phyloP scores from a whole-genome alignment of 2,329 filamentous ascomycete species.

The Septoria linicola region DNA sequence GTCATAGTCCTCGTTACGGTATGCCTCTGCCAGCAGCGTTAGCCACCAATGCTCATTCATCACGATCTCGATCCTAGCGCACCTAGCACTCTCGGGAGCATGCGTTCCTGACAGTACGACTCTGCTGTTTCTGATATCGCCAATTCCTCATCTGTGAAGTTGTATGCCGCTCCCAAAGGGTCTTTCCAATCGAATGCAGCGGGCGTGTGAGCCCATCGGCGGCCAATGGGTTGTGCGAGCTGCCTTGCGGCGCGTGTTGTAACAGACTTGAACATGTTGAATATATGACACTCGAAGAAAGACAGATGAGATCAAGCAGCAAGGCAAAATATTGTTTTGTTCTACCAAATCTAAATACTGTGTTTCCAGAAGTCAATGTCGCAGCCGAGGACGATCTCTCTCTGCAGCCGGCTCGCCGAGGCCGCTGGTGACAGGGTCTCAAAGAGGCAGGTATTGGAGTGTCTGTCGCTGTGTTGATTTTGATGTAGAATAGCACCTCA shows the following conservation, averaged over 20 bases:
- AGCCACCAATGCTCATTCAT: not conserved
- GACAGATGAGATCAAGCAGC: constrained; percentile 2
- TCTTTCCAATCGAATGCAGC: constrained; percentile 84
- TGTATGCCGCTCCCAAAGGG: constrained; percentile 68
- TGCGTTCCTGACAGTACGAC: constrained; percentile 86
- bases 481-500: too few relatives aligned
- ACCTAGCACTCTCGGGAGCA: constrained; percentile 85
- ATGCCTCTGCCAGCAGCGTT: constrained; percentile 61
- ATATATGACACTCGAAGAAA: not conserved
- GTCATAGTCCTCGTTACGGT: constrained; percentile 84
- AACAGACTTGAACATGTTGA: constrained; percentile 47
- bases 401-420: constrained; percentile 11
- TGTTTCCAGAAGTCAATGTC: constrained; percentile 9
- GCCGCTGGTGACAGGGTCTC: constrained; percentile 10
- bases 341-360: constrained; percentile 14
- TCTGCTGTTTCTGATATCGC: constrained; percentile 89
- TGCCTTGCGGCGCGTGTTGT: constrained; percentile 43
- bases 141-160: constrained; percentile 82
- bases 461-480: not conserved
- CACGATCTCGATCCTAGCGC: constrained; percentile 27
- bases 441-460: constrained; percentile 5
- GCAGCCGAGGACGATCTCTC: constrained; percentile 14
- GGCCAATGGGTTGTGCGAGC: constrained; percentile 36
- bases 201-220: constrained; percentile 44
- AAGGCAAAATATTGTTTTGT: not conserved